Evolutionary conservation across 2,329 filamentous ascomycete genomes (phyloP), one percentile per base, ranked within the genome.

Genomic region (Colletotrichum filicis): DNA sequence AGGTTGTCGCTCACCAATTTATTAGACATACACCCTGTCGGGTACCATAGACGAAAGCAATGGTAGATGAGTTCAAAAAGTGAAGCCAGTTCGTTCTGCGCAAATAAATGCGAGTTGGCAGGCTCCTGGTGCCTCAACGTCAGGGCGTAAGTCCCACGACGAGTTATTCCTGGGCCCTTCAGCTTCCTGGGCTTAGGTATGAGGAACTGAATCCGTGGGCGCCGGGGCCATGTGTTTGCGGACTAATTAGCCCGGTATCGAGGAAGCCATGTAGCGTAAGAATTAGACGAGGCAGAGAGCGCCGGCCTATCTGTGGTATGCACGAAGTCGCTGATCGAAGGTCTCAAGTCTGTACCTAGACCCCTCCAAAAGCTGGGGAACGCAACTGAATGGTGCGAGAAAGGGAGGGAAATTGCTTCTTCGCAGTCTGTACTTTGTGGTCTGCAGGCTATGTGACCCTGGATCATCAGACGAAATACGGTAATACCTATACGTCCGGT

Each of bases 1-100:
- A 66, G 22, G 19, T 22, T 37, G 56, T 53, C 22, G 46, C 53
- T 42, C 22, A 56, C n/a, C 19, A 8, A 22, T 22, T 9, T 3
- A 11, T 35, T 61, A 66, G 5, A 46, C 26, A 35, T 37, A 71
- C 71, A 28, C 71, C 60, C 70, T 52, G 42, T 19, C 55, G n/a
- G 53, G 12, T 28, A 19, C 9, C 6, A 26, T 14, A 19, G 53
- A 56, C 53, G 24, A 56, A 56, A 26, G 53, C 53, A 56, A 28
- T 12, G 24, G 11, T 9, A 28, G 67, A 53, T 42, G 60, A n/a
- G 19, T 3, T 11, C 59, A 53, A 59, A 37, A 19, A 22, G 53
- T 30, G 49, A 26, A 56, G 53, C 22, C 26, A 4, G 22, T 16
- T 28, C 26, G 26, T 28, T 26, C 22, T 28, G 53, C 53, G 26